Conservation (phyloP, 2,329 filamentous ascomycete genomes). For the Verticillium longisporum region DNA sequence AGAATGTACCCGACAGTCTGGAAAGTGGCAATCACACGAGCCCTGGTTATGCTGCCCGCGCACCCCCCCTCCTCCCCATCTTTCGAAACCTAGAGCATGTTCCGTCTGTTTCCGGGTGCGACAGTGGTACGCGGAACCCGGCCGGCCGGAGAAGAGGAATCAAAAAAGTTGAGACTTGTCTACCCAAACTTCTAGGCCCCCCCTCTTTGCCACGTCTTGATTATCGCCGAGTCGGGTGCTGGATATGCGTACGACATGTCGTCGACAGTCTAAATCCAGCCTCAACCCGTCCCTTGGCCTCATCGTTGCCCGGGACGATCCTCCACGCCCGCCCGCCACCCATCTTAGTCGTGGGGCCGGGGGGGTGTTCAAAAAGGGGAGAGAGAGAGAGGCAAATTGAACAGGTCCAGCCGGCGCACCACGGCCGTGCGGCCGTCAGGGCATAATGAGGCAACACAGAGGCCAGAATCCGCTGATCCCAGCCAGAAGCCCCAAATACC, state of each 20-base stretch:
- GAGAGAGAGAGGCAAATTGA: background rate
- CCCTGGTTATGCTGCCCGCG: background rate
- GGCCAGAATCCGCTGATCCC: background rate
- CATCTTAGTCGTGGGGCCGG: background rate
- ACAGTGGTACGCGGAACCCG: background rate
- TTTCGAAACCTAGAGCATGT: background rate
- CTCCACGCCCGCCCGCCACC: background rate
- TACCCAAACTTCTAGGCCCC: background rate
- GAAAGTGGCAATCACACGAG: background rate
- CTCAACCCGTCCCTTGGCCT: background rate
- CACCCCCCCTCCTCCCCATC: background rate
- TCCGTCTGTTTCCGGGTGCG: background rate
- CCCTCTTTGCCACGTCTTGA: too few species aligned
- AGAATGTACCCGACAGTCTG: background rate
- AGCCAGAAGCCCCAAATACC: background rate
- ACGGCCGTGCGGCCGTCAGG: background rate
- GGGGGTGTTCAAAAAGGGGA: too few species aligned
- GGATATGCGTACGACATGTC: too few species aligned
- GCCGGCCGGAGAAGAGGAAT: background rate
- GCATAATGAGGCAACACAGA: background rate
- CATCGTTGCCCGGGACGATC: background rate
- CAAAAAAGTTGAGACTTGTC: background rate
- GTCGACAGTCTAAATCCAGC: background rate
- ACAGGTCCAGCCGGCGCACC: background rate
- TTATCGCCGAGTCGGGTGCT: too few species aligned